Conservation (phyloP, 805 yeast species). For the Ogataea nakhonphanomensis region DNA sequence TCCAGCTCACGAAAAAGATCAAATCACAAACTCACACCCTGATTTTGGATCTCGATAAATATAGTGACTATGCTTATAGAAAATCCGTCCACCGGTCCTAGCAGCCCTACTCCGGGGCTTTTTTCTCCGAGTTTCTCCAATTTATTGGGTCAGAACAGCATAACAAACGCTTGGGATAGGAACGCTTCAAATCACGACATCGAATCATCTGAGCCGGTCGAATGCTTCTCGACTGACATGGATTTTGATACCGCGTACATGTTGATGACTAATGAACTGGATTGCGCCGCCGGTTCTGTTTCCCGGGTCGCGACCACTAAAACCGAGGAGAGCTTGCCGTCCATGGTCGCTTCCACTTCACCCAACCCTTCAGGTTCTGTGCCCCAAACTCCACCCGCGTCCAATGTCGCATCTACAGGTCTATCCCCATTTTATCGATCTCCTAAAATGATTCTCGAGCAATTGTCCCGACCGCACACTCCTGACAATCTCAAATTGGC, state of each 20-base stretch:
- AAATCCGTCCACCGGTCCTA: conserved; percentile 8
- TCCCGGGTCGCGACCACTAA: conserved; percentile 3
- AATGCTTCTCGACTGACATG: conserved; percentile 25
- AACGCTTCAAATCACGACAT: neutral
- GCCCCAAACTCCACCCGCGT: conserved; percentile 13
- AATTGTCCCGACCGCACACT: conserved; percentile 7
- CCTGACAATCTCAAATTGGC: conserved; percentile 3
- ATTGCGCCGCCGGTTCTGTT: conserved; percentile 5
- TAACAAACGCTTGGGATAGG: neutral
- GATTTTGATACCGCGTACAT: conserved; percentile 37
- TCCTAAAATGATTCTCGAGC: conserved; percentile 10
- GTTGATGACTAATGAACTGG: conserved; percentile 29
- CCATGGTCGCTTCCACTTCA: conserved; percentile 10
- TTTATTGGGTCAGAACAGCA: neutral
- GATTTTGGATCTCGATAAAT: neutral
- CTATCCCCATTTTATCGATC: conserved; percentile 16
- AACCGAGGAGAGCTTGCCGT: neutral
- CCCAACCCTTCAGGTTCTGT: conserved; percentile 6
- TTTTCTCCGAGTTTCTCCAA: neutral
- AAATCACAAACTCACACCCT: neutral
- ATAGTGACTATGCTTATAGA: conserved; percentile 8
- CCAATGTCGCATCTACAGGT: conserved; percentile 8
- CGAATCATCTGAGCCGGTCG: conserved; percentile 1
- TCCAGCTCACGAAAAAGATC: conserved; percentile 5
- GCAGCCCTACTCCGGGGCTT: conserved; percentile 8